A percentile compares a stretch with the other conserved stretches of the same genome.
phyloP scores from a whole-genome alignment of 345 rosid genomes.

The Brassica cretica region DNA sequence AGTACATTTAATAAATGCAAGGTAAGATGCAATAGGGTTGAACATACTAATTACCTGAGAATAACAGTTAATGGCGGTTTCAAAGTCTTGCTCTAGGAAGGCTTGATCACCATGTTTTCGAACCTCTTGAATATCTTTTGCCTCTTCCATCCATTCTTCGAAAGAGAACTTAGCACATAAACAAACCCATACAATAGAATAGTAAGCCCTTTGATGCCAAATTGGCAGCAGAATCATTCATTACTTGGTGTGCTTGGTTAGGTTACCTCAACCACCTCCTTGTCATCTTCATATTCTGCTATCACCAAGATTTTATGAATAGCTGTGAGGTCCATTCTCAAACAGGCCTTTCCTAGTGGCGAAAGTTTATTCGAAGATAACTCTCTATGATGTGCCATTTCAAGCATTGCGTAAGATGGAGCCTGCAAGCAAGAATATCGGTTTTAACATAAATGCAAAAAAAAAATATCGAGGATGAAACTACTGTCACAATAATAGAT shows the following conservation, averaged over 20 bases:
- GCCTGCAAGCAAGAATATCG: constrained; percentile 44
- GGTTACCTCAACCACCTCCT: constrained; percentile 71
- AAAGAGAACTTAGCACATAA: constrained; percentile 62
- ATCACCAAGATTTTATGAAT: constrained; percentile 77
- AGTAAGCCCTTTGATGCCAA: constrained; percentile 16
- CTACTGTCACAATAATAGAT: constrained; percentile 5
- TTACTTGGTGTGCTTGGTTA: constrained; percentile 28
- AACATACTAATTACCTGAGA: constrained; percentile 58
- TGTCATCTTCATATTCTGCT: constrained; percentile 80
- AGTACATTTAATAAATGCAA: not conserved
- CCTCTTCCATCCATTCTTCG: constrained; percentile 89
- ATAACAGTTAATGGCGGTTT: constrained; percentile 84
- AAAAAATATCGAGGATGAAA: not conserved
- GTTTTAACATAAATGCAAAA: constrained; percentile 3
- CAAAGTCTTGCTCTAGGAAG: constrained; percentile 77
- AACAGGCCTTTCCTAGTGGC: constrained; percentile 84
- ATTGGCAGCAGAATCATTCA: not conserved
- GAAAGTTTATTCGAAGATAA: constrained; percentile 58
- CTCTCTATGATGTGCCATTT: constrained; percentile 60
- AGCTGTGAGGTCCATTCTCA: constrained; percentile 75
- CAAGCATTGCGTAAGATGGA: constrained; percentile 62
- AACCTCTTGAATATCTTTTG: constrained; percentile 74
- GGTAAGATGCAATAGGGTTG: not conserved
- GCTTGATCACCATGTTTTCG: constrained; percentile 84
- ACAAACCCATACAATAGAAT: not conserved